Evolutionary conservation across 73 alveolate genomes (phyloP), one percentile per base, ranked within the genome.

Genomic region (Durusdinium trenchii): DNA sequence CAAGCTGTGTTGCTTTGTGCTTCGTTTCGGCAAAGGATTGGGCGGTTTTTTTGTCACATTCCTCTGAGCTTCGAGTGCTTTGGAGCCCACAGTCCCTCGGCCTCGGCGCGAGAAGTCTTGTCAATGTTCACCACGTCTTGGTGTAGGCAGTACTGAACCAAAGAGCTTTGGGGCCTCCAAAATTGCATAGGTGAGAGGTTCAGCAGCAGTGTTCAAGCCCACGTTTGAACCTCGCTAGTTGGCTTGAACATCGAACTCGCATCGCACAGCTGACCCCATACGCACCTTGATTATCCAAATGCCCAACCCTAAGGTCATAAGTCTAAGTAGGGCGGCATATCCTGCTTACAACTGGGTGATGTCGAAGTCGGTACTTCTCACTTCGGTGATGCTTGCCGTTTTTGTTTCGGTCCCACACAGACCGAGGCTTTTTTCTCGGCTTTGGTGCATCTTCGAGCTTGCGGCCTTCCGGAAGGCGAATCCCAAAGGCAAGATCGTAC

Each of bases 391-490:
- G n/a, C n/a, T n/a, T n/a, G n/a, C n/a, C n/a, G n/a, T n/a, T n/a
- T n/a, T n/a, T n/a, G n/a, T n/a, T n/a, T n/a, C n/a, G n/a, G n/a
- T n/a, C n/a, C n/a, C n/a, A 40, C 1, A 42, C 30, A 32, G 18
- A 76, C 86, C 46, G 35, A 79, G 90, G 90, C 26, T 79, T 43
- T 47, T 79, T 67, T 79, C 90, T 6, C 18, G 90, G 90, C 90
- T 79, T 46, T 79, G 90, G 90, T 79, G 90, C 52, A 47, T 79
- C 90, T 79, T 79, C 32, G 90, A 79, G 90, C 69, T 79, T 3
- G 90, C 90, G 2, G 90, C 90, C 67, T 79, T 79, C 48, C 90
- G 35, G 32, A 79, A 79, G 69, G 90, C 69, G 69, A 79, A 79
- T 32, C 90, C 90, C 6, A 79, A 40, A 3, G 90, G 90, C 32